These are phyloP conservation scores for Syzygium malaccense DNA, from an alignment of 441 rosid genomes.

Conservation along the genomic window DNA sequence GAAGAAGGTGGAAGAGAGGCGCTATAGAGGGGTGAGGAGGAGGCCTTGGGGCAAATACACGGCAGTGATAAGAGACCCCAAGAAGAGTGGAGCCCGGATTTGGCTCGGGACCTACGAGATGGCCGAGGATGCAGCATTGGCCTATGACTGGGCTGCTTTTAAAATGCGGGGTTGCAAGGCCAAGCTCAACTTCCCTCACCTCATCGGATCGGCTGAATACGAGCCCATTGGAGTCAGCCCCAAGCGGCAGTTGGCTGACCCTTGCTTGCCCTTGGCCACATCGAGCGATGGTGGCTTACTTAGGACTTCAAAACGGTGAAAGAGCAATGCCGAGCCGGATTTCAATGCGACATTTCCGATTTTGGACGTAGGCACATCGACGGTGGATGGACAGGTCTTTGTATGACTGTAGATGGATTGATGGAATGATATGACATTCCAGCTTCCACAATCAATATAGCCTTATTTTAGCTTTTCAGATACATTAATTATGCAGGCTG, in stretches of 20 bases:
- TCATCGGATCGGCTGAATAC: background rate
- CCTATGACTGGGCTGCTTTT: background rate
- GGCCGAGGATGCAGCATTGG: background rate
- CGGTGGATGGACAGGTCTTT: background rate
- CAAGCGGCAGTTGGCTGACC: fast-evolving
- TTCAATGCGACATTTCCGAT: background rate
- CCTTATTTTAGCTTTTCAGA: background rate
- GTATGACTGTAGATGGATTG: background rate
- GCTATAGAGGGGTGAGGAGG: too few species aligned
- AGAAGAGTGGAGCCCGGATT: background rate
- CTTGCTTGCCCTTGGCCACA: background rate
- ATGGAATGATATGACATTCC: too few species aligned
- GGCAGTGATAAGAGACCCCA: too few species aligned
- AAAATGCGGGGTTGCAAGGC: background rate
- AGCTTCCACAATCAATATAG: background rate
- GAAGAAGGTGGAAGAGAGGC: background rate
- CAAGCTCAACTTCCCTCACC: background rate
- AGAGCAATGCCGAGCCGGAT: background rate
- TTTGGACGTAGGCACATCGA: background rate
- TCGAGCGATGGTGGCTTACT: background rate
- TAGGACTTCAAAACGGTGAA: background rate
- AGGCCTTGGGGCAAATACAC: too few species aligned
- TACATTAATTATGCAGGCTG: background rate
- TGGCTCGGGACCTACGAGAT: background rate
- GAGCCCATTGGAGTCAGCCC: background rate